A percentile compares a stretch with the other conserved stretches of the same genome.
phyloP scores from a whole-genome alignment of 2,329 filamentous ascomycete genomes.

The Purpureocillium takamizusanense region DNA sequence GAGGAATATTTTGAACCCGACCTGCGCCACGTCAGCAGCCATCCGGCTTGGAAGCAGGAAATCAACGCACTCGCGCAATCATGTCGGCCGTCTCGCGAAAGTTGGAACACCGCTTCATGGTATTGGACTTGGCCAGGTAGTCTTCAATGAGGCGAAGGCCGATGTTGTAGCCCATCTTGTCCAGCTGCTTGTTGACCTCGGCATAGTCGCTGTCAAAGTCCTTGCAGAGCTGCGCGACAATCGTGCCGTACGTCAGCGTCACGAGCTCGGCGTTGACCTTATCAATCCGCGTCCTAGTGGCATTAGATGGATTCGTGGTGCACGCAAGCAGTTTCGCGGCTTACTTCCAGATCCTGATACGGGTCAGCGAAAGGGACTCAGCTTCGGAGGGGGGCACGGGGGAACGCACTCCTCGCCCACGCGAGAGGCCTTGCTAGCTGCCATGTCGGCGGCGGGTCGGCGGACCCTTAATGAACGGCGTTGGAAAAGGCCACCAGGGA shows the following conservation, averaged over 20 bases:
- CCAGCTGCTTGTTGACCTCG: conserved; percentile 94
- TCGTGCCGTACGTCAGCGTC: conserved; percentile 93
- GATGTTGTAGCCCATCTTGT: conserved; percentile 99
- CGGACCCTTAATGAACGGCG: no score
- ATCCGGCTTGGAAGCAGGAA: not conserved
- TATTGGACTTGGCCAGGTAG: conserved; percentile 91
- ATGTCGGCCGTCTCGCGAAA: conserved; percentile 95
- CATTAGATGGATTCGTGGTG: conserved; percentile 18
- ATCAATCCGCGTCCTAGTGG: conserved; percentile 75
- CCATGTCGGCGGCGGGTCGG: conserved; percentile 38
- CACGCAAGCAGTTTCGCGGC: no score
- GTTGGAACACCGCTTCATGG: conserved; percentile 79
- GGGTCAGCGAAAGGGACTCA: conserved; percentile 15
- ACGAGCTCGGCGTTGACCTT: conserved; percentile 98
- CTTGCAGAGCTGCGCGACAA: conserved; percentile 91
- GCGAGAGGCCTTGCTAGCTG: conserved; percentile 51
- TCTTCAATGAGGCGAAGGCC: conserved; percentile 93
- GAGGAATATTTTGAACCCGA: conserved; percentile 98
- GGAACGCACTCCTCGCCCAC: conserved; percentile 51
- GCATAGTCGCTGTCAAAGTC: conserved; percentile 91
- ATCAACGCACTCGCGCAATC: conserved; percentile 69
- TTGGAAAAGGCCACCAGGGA: no score
- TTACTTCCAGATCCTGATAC: conserved; percentile 82
- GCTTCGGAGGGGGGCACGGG: not conserved
- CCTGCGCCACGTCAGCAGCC: conserved; percentile 38